Base-by-base conservation (phyloP, 495 filamentous ascomycete species). In the Amphirosellinia nigrospora region DNA sequence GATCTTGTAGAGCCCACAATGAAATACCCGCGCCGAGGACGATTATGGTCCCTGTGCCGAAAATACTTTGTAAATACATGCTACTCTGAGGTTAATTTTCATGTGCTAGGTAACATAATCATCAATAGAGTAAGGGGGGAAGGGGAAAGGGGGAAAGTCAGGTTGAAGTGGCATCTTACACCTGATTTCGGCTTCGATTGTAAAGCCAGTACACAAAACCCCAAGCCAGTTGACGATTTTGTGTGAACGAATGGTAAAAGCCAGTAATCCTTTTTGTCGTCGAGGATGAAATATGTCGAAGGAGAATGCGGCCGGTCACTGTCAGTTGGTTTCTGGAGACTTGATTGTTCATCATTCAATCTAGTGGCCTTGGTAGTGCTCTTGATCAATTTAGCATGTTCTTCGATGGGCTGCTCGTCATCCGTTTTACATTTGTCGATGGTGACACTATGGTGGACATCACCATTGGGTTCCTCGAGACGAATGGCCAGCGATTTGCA, bases 211-310 rank as follows among this genome's bases (percentile, higher is more conserved):
- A 55, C 32, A 72, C 71, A 23, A 74, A 56, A 30, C 70, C 72
- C 74, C 67, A n/a, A 78, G 62, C 74, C 76, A 74, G 50, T 66
- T 70, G 55, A 76, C 74, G 23, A 74, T 1, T 71, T 53, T 19
- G 73, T 50, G 34, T 38, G 65, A 19, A 76, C n/a, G 21, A 73
- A 73, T 9, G 65, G 46, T 16, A 71, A 58, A 30, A 78, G 46
- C 76, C 72, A 78, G 39, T 38, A 45, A 11, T 66, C 28, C 16
- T 59, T 36, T 11, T 63, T 68, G 13, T 58, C 56, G 0, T 41
- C 21, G 45, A 26, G 15, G 43, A 55, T 69, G n/a, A 30, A 64
- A 52, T 64, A 10, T 39, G 62, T n/a, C 16, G 70, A 50, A 38
- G 71, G 34, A 32, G 68, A 62, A 16, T 59, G 50, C 32, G 56